Base-by-base conservation (phyloP, 192 early-diverging fungal species). In the Backusella psychrophila region DNA sequence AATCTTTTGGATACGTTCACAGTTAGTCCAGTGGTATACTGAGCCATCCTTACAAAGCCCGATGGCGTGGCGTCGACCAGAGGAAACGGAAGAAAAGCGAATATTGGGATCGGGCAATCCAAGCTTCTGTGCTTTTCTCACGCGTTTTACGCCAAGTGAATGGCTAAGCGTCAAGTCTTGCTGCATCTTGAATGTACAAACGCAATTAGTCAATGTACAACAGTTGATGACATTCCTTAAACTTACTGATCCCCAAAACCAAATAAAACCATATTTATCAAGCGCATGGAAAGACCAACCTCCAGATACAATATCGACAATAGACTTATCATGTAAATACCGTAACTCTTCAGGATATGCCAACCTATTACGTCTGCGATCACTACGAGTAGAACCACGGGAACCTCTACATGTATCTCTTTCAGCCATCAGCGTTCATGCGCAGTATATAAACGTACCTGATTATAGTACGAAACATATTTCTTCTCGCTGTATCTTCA, bases 271-370 rank as follows among this genome's bases (percentile, higher is more conserved):
- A 44, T 71, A 17, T 33, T 71, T 65, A 73, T 77, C 75, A 31
- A 83, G 41, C 31, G 71, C 78, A 73, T 83, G 82, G 56, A 83
- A 83, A n/a, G 75, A 83, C 77, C 78, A 83, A 34, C 77, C 77
- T 14, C 82, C 82, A 39, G 82, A 78, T 29, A 74, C 39, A 38
- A 83, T 73, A 66, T 79, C 75, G 4, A 83, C 75, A 44, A 83
- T 80, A 7, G 65, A 63, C 31, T 83, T 83, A 29, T 72, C 59
- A 15, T 73, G 70, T 21, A 83, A 31, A 41, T 65, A 26, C 5
- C 26, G 36, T 26, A 83, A 38, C 35, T 79, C 78, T 31, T 65
- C 29, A 29, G 82, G 82, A 33, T n/a, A 65, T 33, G 69, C 33
- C 33, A 33, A 3, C 33, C 3, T 44, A 71, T 23, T 17, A 29